Evolutionary conservation across 441 rosid genomes (phyloP).

Genomic region (Corymbia citriodora): DNA sequence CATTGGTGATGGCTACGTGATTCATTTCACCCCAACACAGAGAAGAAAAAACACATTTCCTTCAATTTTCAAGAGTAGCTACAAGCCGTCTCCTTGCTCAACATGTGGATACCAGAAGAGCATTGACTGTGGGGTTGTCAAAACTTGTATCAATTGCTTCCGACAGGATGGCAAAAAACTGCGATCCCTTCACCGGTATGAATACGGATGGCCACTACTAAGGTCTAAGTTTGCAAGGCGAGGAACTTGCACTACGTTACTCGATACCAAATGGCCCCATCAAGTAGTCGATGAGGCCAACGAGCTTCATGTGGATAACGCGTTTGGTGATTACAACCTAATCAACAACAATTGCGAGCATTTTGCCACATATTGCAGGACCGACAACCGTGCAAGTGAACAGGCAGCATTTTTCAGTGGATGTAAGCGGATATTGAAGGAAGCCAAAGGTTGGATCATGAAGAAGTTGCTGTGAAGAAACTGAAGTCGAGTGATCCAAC

Average conservation of each 20-base stretch:
- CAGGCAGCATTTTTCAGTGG: background rate
- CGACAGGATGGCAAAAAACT: accelerated
- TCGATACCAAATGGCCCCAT: conserved; percentile 88
- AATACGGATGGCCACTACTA: background rate
- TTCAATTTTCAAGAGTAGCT: background rate
- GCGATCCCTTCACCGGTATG: background rate
- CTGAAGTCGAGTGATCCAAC: background rate
- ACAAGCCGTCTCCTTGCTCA: background rate
- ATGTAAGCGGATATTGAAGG: accelerated
- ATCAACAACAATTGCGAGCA: background rate
- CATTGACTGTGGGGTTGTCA: background rate
- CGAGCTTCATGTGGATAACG: accelerated
- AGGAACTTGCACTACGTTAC: conserved; percentile 43
- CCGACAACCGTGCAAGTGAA: background rate
- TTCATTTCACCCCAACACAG: background rate
- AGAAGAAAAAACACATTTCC: background rate
- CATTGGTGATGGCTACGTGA: background rate
- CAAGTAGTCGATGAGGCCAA: conserved; percentile 11
- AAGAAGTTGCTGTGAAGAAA: background rate
- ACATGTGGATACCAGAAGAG: background rate
- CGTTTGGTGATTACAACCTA: background rate
- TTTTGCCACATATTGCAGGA: conserved; percentile 67
- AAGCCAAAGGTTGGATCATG: background rate
- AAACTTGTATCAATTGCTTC: background rate
- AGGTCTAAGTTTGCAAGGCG: background rate